A percentile compares a stretch with the other conserved stretches of the same genome.
Evolutionary conservation across 2,329 filamentous ascomycete genomes (phyloP).

Genomic region (Ophiobolus disseminans): DNA sequence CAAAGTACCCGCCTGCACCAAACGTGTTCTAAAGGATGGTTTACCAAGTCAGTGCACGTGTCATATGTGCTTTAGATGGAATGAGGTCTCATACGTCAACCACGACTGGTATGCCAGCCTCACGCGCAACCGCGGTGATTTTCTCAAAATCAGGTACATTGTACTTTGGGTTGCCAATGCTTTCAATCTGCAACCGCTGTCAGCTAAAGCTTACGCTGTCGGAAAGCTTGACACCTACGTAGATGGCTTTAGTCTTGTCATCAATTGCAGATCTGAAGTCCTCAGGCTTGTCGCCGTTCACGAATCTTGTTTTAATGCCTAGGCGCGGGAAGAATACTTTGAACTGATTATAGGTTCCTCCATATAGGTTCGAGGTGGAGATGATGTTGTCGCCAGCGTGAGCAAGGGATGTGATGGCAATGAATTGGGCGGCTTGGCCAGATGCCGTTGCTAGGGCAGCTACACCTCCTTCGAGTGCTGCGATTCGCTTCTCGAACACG

Average conservation of each 20-base stretch:
- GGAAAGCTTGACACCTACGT: slow-evolving; percentile 56
- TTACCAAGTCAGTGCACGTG: no score
- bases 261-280: slow-evolving; percentile 86
- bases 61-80: no score
- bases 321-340: slow-evolving; percentile 89
- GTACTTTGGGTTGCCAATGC: slow-evolving; percentile 91
- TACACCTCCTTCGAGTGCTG: slow-evolving; percentile 91
- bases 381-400: slow-evolving; percentile 92
- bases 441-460: slow-evolving; percentile 85
- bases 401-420: slow-evolving; percentile 83
- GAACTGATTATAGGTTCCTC: slow-evolving; percentile 96
- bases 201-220: background rate
- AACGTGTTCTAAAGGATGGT: no score
- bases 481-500: slow-evolving; percentile 95
- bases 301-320: slow-evolving; percentile 87
- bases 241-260: slow-evolving; percentile 91
- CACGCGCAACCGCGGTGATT: slow-evolving; percentile 80
- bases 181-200: slow-evolving; percentile 61
- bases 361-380: slow-evolving; percentile 84
- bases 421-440: slow-evolving; percentile 91
- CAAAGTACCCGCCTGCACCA: slow-evolving; percentile 88
- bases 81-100: no score
- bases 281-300: slow-evolving; percentile 78
- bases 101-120: slow-evolving; percentile 65
- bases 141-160: slow-evolving; percentile 91